These are phyloP conservation scores for Metrosideros polymorpha DNA, from an alignment of 441 rosid species.

Conservation along the genomic window DNA sequence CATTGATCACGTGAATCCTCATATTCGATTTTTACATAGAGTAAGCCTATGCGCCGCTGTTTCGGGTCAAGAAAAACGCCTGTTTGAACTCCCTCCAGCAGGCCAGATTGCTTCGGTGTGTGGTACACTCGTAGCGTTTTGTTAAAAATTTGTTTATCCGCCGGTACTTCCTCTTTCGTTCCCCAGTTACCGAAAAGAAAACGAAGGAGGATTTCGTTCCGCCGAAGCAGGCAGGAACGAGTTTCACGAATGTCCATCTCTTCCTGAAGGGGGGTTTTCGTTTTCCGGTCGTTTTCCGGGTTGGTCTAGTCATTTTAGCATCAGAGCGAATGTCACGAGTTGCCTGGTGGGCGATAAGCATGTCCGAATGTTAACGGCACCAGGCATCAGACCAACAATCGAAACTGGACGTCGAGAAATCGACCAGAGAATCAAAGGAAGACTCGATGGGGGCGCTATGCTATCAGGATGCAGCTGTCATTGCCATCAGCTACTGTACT, in stretches of 20 bases:
- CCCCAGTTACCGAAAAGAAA: neutral
- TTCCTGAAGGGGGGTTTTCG: neutral
- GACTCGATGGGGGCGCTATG: neutral
- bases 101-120: neutral
- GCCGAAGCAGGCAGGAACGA: neutral
- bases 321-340: neutral
- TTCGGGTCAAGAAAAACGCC: neutral
- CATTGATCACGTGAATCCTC: neutral
- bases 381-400: neutral
- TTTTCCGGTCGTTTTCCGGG: neutral
- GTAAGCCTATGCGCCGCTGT: neutral
- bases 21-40: neutral
- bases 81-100: neutral
- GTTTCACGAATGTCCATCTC: neutral
- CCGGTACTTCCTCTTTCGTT: neutral
- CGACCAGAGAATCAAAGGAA: neutral
- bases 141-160: neutral
- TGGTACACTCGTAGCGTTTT: neutral
- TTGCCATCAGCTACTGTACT: neutral
- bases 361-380: neutral
- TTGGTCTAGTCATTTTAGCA: neutral
- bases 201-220: neutral
- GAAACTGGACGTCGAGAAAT: neutral
- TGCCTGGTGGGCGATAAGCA: neutral
- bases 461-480: neutral